Evolutionary conservation across 2,329 filamentous ascomycete genomes (phyloP).

Genomic region (Acephala macrosclerotiorum): DNA sequence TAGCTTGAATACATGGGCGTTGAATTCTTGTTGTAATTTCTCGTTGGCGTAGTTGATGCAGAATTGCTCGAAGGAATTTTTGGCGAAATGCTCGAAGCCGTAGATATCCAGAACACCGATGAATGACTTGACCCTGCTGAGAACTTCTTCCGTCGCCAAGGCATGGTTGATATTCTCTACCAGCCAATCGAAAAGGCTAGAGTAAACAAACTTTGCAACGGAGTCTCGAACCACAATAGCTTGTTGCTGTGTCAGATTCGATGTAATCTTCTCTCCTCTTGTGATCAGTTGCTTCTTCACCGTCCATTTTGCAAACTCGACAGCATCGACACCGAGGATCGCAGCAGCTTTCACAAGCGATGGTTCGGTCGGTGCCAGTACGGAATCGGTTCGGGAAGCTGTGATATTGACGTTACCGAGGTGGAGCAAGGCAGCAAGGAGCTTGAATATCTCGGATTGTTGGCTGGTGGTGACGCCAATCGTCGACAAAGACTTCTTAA

Average conservation of each 20-base stretch:
- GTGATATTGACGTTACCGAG: conserved; percentile 97
- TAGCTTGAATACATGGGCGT: conserved; percentile 98
- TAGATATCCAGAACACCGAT: conserved; percentile 99
- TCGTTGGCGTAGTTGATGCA: conserved; percentile 99
- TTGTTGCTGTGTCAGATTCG: conserved; percentile 92
- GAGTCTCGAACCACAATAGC: conserved; percentile 95
- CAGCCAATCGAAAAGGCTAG: conserved; percentile 97
- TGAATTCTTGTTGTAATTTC: conserved; percentile 98
- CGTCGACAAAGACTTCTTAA: conserved; percentile 83
- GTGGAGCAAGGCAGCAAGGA: conserved; percentile 90
- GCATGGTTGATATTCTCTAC: conserved; percentile 96
- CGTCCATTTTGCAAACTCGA: conserved; percentile 95
- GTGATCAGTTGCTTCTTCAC: conserved; percentile 99
- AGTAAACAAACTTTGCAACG: conserved; percentile 98
- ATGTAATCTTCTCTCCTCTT: conserved; percentile 95
- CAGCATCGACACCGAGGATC: conserved; percentile 85
- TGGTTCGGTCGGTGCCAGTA: conserved; percentile 81
- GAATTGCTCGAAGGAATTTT: conserved; percentile 99
- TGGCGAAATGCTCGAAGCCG: conserved; percentile 98
- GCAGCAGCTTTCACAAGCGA: conserved; percentile 81
- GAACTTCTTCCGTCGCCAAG: conserved; percentile 86
- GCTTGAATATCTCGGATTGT: conserved; percentile 86
- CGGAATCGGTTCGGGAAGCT: conserved; percentile 86
- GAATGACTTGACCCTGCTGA: conserved; percentile 84
- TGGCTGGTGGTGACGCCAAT: conserved; percentile 81